Evolutionary conservation across 2,329 filamentous ascomycete species (phyloP).

Genomic region (Penicillium digitatum): DNA sequence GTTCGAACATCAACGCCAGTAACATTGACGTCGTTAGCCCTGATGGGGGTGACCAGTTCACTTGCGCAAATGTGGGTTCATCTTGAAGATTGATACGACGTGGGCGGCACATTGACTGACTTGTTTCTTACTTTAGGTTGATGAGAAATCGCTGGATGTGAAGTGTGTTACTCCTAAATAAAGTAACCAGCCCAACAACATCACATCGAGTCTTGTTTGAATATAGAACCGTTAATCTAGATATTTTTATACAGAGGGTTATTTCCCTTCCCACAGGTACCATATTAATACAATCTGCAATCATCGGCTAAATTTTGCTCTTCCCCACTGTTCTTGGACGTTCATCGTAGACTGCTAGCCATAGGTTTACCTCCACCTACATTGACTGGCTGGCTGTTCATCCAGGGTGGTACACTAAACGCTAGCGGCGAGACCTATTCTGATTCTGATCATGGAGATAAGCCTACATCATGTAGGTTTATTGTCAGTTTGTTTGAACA

Average conservation of each 20-base stretch:
- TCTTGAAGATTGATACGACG: not conserved
- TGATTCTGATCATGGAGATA: not conserved
- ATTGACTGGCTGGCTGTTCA: not conserved
- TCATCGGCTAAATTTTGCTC: not conserved
- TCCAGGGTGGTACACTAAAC: not conserved
- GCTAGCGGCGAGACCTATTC: not conserved
- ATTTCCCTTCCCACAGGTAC: not conserved
- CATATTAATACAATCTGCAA: not conserved
- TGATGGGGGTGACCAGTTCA: conserved; percentile 42
- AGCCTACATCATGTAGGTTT: too few species aligned
- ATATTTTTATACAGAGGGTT: too few species aligned
- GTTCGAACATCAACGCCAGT: conserved; percentile 47
- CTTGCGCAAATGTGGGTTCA: conserved; percentile 45
- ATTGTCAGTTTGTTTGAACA: not conserved
- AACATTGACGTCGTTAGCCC: conserved; percentile 50
- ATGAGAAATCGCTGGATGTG: not conserved
- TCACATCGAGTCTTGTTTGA: not conserved
- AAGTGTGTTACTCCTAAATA: not conserved
- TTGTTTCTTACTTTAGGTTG: not conserved
- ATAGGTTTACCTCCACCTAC: not conserved
- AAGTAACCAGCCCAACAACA: not conserved
- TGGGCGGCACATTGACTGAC: not conserved
- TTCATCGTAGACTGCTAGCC: not conserved
- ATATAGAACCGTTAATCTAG: not conserved
- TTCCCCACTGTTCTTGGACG: too few species aligned